Evolutionary conservation across 768 basidiomycete genomes (phyloP), one percentile per base, ranked within the genome.

Genomic region (Mycena alexandri): DNA sequence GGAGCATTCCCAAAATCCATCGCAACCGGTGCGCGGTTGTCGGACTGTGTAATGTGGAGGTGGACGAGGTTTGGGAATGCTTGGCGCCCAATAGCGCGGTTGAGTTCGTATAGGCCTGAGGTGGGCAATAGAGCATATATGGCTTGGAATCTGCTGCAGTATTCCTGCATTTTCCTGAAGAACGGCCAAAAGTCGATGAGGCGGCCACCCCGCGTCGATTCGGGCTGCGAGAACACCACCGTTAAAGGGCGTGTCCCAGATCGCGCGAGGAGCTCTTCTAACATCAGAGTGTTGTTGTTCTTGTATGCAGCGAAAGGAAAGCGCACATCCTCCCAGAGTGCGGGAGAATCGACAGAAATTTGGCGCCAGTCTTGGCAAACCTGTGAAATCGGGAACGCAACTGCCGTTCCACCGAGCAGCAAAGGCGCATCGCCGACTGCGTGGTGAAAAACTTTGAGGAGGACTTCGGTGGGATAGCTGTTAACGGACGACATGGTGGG

Each of bases 351-450:
- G 1, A 63, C 34, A 34, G 53, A 29, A 22, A 63, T 56, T 7
- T 56, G 43, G 19, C 62, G 44, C 62, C 62, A 63, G 17, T 36
- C 42, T 19, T 24, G 52, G 36, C 38, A 63, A 14, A 56, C 53
- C 43, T 63, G 62, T 13, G 62, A 63, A n/a, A 63, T 63, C n/a
- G 62, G 62, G 33, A 41, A 46, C 22, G 61, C 61, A 12, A 55
- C 61, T 9, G 52, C 52, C 13, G 43, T 63, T 12, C 61, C 61
- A 4, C 62, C 53, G 29, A 48, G 62, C 8, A 41, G 34, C 46
- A 63, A 24, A n/a, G 62, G 53, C 2, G 22, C 42, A 53, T 46
- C 62, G 19, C 21, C 62, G 22, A 48, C 46, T 9, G 62, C 62
- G 24, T 24, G 19, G 29, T 63, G 36, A 25, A 63, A 63, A 22